phyloP scores from a whole-genome alignment of 2,329 filamentous ascomycete species.

The Grosmannia penicillata region DNA sequence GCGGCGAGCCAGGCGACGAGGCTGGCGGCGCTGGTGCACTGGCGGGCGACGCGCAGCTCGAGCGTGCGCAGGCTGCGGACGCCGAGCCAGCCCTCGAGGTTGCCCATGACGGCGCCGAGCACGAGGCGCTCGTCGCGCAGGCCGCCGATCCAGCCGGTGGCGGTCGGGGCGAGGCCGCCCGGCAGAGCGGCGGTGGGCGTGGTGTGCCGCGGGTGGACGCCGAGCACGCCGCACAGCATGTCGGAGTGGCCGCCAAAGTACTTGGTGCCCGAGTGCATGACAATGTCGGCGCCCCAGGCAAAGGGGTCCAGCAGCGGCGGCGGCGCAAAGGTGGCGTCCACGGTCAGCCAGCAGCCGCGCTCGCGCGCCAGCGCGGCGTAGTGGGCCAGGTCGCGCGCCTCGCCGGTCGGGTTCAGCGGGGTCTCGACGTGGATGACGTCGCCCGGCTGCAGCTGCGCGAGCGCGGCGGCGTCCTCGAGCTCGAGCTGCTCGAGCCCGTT shows the following conservation, averaged over 20 bases:
- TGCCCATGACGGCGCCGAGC: conserved; percentile 76
- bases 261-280: conserved; percentile 92
- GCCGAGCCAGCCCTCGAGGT: conserved; percentile 82
- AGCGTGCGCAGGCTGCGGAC: conserved; percentile 75
- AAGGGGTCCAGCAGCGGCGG: conserved; percentile 84
- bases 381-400: conserved; percentile 55
- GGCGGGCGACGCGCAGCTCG: conserved; percentile 64
- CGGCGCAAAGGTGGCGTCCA: conserved; percentile 88
- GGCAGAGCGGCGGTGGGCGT: background rate
- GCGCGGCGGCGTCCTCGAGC: conserved; percentile 32
- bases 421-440: conserved; percentile 90
- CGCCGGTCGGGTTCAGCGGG: conserved; percentile 80
- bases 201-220: conserved; percentile 32
- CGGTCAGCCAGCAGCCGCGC: conserved; percentile 59
- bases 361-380: conserved; percentile 61
- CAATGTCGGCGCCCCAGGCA: conserved; percentile 60
- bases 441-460: conserved; percentile 53
- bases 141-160: conserved; percentile 40
- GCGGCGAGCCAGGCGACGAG: conserved; percentile 59
- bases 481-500: conserved; percentile 59
- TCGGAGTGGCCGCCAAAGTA: conserved; percentile 95
- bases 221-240: conserved; percentile 75
- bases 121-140: conserved; percentile 58
- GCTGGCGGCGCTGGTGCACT: conserved; percentile 53
- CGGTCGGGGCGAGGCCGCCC: conserved; percentile 1